A percentile compares a stretch with the other conserved stretches of the same genome.
These are phyloP conservation scores for Nannochloropsis gaditana DNA, from an alignment of 108 stramenopile genomes.

Conservation along the genomic window DNA sequence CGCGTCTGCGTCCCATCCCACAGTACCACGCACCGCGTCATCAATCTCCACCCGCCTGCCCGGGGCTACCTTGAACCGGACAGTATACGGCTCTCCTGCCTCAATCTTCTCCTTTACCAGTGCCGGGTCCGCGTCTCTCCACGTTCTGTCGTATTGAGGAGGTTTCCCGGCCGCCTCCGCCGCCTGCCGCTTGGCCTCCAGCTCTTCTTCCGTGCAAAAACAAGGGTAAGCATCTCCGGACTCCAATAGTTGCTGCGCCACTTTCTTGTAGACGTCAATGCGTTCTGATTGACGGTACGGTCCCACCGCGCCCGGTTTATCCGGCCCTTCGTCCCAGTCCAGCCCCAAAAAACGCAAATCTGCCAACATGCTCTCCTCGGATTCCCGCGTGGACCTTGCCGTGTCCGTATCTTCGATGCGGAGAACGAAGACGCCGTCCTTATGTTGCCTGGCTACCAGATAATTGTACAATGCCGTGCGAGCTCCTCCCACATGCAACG, in stretches of 20 bases:
- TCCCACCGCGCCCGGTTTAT: constrained; percentile 29
- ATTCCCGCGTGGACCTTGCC: constrained; percentile 62
- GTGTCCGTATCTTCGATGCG: constrained; percentile 69
- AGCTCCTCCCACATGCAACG: constrained; percentile 91
- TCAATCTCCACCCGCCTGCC: constrained; percentile 61
- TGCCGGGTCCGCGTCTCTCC: constrained; percentile 87
- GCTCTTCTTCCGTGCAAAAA: constrained; percentile 88
- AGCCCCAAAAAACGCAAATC: constrained; percentile 85
- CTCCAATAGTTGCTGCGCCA: constrained; percentile 49
- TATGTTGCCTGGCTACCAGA: constrained; percentile 75
- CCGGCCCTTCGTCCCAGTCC: constrained; percentile 89
- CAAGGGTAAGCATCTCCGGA: constrained; percentile 79
- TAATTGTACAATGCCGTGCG: constrained; percentile 94
- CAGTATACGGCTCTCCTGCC: constrained; percentile 70
- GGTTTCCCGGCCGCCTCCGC: constrained; percentile 63
- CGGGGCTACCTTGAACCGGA: constrained; percentile 73
- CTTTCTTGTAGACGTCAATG: constrained; percentile 47
- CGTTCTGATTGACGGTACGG: constrained; percentile 57
- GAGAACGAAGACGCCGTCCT: constrained; percentile 66
- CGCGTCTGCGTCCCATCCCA: constrained; percentile 90
- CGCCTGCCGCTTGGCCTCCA: constrained; percentile 74
- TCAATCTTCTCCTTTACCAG: constrained; percentile 69
- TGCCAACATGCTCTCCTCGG: constrained; percentile 80
- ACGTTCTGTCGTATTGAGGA: constrained; percentile 86
- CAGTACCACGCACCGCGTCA: constrained; percentile 83